Evolutionary conservation across 306 rosid genomes (phyloP), one percentile per base, ranked within the genome.

Genomic region (Amphicarpaea edgeworthii): DNA sequence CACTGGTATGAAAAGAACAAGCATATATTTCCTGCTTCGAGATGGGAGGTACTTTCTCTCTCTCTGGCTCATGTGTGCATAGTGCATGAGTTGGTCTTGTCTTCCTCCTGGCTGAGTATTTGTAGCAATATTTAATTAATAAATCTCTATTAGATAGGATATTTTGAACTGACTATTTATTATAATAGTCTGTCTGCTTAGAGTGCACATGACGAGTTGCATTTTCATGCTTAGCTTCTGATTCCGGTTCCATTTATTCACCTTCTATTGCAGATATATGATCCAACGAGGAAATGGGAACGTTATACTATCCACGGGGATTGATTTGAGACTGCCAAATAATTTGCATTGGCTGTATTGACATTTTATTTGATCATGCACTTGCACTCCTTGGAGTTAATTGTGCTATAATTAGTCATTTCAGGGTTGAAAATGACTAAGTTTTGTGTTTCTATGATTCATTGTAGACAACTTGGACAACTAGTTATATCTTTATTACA

Each of bases 1-100:
- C 98, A 95, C 73, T 95, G 97, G 98, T 95, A 92, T 67, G 98
- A 95, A 83, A 95, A 90, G 91, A 92, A 95, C 88, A 95, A 95
- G 87, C 97, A 90, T 80, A 95, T 95, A 58, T 95, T 92, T 79
- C 98, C 97, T 45, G 97, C 98, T 78, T 95, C 98, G 69, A 95
- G 97, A 92, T 95, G 97, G 98, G 97, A 92, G 97, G 97, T 90
- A 34, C 46, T 34, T 20, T 42, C 57, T 57, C 57, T 82, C 81
- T 79, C 53, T 73, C 17, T 28, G 71, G 28, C 51, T 6, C 9
- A 30, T 30, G 37, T 30, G 34, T 54, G 26, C 20, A 45, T 4
- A 21, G 76, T 41, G 16, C 46, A 46, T 21, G 40, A 45, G 59
- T 23, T 42, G 19, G 6, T 28, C 17, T 28, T 28, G 32, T 45